phyloP scores from a whole-genome alignment of 371 early-diverging fungal species.

The Rhizopus sp. region DNA sequence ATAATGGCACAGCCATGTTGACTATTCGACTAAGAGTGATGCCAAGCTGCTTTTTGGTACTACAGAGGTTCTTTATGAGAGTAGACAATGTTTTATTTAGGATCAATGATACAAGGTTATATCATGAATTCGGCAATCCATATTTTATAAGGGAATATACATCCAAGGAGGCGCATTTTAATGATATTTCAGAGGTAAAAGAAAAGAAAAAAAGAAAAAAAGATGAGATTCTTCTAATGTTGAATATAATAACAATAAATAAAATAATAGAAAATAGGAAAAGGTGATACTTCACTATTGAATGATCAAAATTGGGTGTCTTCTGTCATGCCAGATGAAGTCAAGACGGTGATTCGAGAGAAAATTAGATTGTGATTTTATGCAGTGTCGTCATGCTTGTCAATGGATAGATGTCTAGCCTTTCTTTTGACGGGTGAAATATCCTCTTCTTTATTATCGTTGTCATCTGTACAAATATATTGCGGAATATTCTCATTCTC shows the following conservation, averaged over 20 bases:
- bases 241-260: neutral
- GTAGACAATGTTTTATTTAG: constrained; percentile 94
- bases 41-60: constrained; percentile 86
- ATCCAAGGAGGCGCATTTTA: constrained; percentile 64
- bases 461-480: neutral
- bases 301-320: constrained; percentile 80
- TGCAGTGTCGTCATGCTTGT: constrained; percentile 16
- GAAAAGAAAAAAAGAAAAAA: neutral
- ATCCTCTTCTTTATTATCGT: constrained; percentile 6
- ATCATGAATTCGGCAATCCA: constrained; percentile 79
- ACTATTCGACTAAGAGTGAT: constrained; percentile 90
- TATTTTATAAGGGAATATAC: constrained; percentile 75
- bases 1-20: constrained; percentile 87
- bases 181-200: constrained; percentile 55
- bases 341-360: constrained; percentile 17
- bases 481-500: constrained; percentile 26
- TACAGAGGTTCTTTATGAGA: constrained; percentile 87
- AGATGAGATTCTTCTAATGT: neutral
- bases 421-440: constrained; percentile 22
- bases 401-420: constrained; percentile 28
- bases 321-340: constrained; percentile 46
- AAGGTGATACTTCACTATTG: constrained; percentile 66
- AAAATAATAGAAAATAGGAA: constrained; percentile 38
- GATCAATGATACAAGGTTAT: constrained; percentile 85
- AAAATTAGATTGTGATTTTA: constrained; percentile 12